Evolutionary conservation across 768 basidiomycete genomes (phyloP).

Genomic region (Pisolithus sp.): DNA sequence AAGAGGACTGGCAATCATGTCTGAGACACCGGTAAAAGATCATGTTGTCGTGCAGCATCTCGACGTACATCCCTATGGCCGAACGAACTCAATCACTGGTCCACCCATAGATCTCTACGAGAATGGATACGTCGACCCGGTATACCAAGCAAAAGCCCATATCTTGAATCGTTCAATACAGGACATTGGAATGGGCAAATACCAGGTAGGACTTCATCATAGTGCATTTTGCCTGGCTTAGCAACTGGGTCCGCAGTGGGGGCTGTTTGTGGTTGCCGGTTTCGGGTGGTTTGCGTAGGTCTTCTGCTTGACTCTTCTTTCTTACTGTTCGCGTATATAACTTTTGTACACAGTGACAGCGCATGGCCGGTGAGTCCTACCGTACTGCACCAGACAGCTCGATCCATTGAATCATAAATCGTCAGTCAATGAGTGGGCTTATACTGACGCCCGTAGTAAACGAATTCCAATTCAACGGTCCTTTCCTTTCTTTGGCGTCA

Average conservation of each 20-base stretch:
- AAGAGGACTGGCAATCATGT: not conserved
- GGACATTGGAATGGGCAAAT: slow-evolving; percentile 52
- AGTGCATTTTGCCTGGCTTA: not conserved
- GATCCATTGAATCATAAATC: not conserved
- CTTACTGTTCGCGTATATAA: not conserved
- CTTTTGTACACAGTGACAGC: slow-evolving; percentile 23
- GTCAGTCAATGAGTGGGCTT: slow-evolving; percentile 36
- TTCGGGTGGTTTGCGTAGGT: slow-evolving; percentile 39
- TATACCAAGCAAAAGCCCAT: slow-evolving; percentile 45
- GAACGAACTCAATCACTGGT: not conserved
- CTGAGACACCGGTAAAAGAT: not conserved
- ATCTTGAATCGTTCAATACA: slow-evolving; percentile 42
- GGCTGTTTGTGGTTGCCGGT: slow-evolving; percentile 32
- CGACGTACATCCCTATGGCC: not conserved
- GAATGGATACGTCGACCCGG: slow-evolving; percentile 35
- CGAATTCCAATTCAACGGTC: slow-evolving; percentile 44
- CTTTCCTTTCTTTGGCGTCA: slow-evolving; percentile 44
- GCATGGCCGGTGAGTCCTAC: slow-evolving; percentile 31
- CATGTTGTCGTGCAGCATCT: not conserved
- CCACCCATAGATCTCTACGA: slow-evolving; percentile 24
- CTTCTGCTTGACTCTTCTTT: not conserved
- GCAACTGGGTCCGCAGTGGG: slow-evolving; percentile 22
- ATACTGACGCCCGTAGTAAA: slow-evolving; percentile 41
- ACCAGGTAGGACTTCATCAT: slow-evolving; percentile 33
- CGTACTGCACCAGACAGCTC: not conserved